phyloP scores from a whole-genome alignment of 176 grass and related monocot species.

The Zea mays region Zm-B73-REFERENCE-NAM-5.0 NC_050097.1:236178001-236178500 shows the following conservation, averaged over 20 bases:
- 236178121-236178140: constrained; percentile 67
- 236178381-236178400: constrained; percentile 80
- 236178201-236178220: constrained; percentile 64
- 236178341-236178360: constrained; percentile 87
- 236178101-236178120: constrained; percentile 71
- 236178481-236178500: constrained; percentile 77
- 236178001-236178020: constrained; percentile 77
- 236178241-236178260: constrained; percentile 84
- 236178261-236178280: constrained; percentile 88
- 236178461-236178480: constrained; percentile 83
- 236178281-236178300: constrained; percentile 76
- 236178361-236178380: constrained; percentile 63
- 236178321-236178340: constrained; percentile 76
- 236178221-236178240: constrained; percentile 79
- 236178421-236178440: constrained; percentile 74
- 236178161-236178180: constrained; percentile 85
- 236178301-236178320: constrained; percentile 91
- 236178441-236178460: constrained; percentile 88
- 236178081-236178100: constrained; percentile 73
- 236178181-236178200: constrained; percentile 86
- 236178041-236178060: constrained; percentile 79
- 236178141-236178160: constrained; percentile 74
- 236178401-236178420: constrained; percentile 53
- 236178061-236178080: constrained; percentile 79
- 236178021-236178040: constrained; percentile 81